phyloP scores from a whole-genome alignment of 2,329 filamentous ascomycete genomes.

The Arthrobotrys megalospora region DNA sequence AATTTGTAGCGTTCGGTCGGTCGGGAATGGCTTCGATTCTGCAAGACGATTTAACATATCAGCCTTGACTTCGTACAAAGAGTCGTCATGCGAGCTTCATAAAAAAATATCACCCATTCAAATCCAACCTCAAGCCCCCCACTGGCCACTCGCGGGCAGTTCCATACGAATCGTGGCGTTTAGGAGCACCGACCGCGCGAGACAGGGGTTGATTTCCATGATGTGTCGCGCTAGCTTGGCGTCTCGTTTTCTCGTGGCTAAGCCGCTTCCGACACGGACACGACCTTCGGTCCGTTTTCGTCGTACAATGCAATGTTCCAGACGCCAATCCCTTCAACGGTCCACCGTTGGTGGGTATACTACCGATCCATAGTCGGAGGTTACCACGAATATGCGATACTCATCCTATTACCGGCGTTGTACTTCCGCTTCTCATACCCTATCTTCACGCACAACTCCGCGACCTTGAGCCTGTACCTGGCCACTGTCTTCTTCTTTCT shows the following conservation, averaged over 20 bases:
- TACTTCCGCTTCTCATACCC: constrained; percentile 51
- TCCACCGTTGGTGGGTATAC: constrained; percentile 26
- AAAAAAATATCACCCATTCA: no score
- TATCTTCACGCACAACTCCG: constrained; percentile 58
- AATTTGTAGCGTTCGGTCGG: no score
- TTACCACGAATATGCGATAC: constrained; percentile 29
- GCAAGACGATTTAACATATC: no score
- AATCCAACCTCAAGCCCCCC: neutral
- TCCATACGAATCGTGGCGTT: neutral
- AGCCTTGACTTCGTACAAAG: no score
- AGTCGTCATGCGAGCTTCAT: no score
- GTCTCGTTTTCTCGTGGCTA: neutral
- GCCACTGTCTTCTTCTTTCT: constrained; percentile 42
- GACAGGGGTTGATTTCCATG: neutral
- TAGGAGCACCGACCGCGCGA: neutral
- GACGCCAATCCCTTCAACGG: constrained; percentile 15
- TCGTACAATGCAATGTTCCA: constrained; percentile 10
- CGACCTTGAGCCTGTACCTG: constrained; percentile 45
- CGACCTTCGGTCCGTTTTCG: neutral
- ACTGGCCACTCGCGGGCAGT: neutral
- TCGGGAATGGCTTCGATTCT: no score
- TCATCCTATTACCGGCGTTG: constrained; percentile 33
- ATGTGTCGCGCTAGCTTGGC: constrained; percentile 7
- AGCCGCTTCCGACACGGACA: neutral
- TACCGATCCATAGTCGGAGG: constrained; percentile 1